Conservation (phyloP, 1,284 basidiomycete genomes). For the Ustilago vetiveriae region DNA sequence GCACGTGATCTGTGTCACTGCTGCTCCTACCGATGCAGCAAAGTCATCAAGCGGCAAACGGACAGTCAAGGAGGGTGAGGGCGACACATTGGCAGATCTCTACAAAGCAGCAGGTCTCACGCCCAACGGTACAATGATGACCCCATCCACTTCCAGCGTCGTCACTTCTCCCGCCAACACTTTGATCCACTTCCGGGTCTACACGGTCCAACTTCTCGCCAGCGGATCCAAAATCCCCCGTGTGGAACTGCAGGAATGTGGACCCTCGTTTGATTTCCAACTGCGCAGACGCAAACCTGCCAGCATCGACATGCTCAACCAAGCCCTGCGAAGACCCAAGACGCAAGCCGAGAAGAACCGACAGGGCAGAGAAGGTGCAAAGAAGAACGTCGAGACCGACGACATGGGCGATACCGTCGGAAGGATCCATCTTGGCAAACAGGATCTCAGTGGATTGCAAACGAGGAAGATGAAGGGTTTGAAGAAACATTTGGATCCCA, state of each 20-base stretch:
- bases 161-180: constrained; percentile 72
- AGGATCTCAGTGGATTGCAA: constrained; percentile 87
- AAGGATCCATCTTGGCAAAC: constrained; percentile 85
- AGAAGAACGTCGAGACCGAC: constrained; percentile 85
- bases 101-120: constrained; percentile 57
- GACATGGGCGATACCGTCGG: constrained; percentile 97
- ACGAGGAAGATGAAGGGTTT: constrained; percentile 91
- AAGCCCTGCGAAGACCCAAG: constrained; percentile 84
- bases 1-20: constrained; percentile 77
- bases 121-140: constrained; percentile 68
- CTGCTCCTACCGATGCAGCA: constrained; percentile 38
- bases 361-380: constrained; percentile 82
- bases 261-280: constrained; percentile 85
- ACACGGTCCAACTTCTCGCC: constrained; percentile 78
- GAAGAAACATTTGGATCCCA: constrained; percentile 69
- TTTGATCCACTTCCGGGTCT: constrained; percentile 86
- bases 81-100: constrained; percentile 45
- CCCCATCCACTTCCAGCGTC: constrained; percentile 52
- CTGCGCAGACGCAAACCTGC: constrained; percentile 80
- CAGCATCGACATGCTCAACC: constrained; percentile 81
- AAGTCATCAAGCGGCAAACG: background rate
- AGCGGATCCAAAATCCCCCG: constrained; percentile 69
- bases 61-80: background rate
- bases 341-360: constrained; percentile 75
- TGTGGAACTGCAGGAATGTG: constrained; percentile 86